Percentiles rank a stretch among this genome's conserved stretches.
phyloP scores from a whole-genome alignment of 1,284 basidiomycete species.

The Ceratobasidium sp. region DNA sequence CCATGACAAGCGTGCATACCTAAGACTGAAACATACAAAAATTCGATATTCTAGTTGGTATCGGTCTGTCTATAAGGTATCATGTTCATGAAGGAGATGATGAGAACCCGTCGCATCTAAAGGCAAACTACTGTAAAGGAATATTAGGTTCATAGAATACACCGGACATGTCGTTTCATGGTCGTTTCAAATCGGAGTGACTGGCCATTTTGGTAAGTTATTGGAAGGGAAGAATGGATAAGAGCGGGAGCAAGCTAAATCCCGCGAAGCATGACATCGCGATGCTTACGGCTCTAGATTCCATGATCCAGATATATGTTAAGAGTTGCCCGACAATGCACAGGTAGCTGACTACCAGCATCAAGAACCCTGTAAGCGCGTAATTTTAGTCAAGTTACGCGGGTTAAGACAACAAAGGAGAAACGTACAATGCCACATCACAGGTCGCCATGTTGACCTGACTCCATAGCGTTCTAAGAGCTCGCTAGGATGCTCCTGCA shows the following conservation, averaged over 20 bases:
- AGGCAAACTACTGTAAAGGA: no score
- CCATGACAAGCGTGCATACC: no score
- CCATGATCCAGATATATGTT: slow-evolving; percentile 10
- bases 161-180: no score
- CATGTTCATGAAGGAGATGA: no score
- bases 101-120: no score
- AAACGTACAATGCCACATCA: slow-evolving; percentile 41
- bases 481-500: slow-evolving; percentile 9
- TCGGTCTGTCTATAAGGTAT: no score
- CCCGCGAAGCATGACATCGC: slow-evolving; percentile 20
- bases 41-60: no score
- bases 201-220: background rate
- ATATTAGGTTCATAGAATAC: no score
- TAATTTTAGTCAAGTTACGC: background rate
- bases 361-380: slow-evolving; percentile 9
- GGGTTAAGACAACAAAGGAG: background rate
- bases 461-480: slow-evolving; percentile 20
- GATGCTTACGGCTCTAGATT: slow-evolving; percentile 3
- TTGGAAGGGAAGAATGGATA: slow-evolving; percentile 12
- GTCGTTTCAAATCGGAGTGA: no score
- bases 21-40: no score
- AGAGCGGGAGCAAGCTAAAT: slow-evolving; percentile 8
- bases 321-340: slow-evolving; percentile 23
- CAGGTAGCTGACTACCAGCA: slow-evolving; percentile 12
- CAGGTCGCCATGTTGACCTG: slow-evolving; percentile 17